Base-by-base conservation (phyloP, 2,329 filamentous ascomycete genomes). In the Aureobasidium lini region DNA sequence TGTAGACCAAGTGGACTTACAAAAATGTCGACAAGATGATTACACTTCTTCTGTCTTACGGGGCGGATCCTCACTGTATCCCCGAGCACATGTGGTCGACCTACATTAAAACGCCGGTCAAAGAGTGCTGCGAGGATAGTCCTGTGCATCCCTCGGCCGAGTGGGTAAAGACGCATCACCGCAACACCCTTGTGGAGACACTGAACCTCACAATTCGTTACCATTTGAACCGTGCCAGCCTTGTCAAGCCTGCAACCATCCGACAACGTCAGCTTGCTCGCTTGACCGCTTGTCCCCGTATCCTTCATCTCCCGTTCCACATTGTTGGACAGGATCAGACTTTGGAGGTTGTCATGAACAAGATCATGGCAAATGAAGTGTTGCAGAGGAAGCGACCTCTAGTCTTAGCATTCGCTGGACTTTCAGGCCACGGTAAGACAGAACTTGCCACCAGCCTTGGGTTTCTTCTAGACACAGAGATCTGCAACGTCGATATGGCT, bases 401-500 rank as follows among this genome's bases (percentile, higher is more conserved):
- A 2, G 50, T 54, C 15, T n/a, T 79, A 6, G 68, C 73, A 1
- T 79, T 79, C 52, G 74, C 75, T 3, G 79, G 77, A 0, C 74
- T 75, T 0, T 76, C 73, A 37, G 77, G 77, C 0, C 77, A 80
- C 60, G 78, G 79, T 4, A 81, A 81, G 66, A 80, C 77, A 0
- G 77, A 79, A 60, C 65, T 81, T 13, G 77, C 77, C 0, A 68
- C 69, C 13, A 67, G 67, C 7, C 70, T 81, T 23, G 74, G 75
- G 1, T 57, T 71, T 2, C 68, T 79, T 1, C 65, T 79, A 9
- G 72, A 73, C 59, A 73, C 76, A 0, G 69, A 66, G 1, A 67
- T 77, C 48, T 53, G 49, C 28, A 53, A 53, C 8, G 15, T 53
- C 1, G 37, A 53, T 6, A 40, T 53, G 49, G 31, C 23, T 15